phyloP scores from a whole-genome alignment of 2,329 filamentous ascomycete genomes.

The Penicillium sp. region DNA sequence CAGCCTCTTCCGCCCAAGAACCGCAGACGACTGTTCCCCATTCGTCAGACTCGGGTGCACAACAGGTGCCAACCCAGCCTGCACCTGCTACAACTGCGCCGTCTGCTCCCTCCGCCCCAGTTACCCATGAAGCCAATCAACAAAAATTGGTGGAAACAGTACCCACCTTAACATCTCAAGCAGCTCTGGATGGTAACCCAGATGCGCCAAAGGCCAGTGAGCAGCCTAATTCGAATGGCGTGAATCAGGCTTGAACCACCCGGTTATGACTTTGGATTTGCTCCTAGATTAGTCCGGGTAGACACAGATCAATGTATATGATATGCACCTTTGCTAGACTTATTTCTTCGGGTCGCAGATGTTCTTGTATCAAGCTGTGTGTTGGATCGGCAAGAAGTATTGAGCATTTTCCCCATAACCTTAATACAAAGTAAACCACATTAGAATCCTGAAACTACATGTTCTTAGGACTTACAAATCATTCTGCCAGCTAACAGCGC shows the following conservation, averaged over 20 bases:
- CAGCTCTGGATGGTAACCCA: background rate
- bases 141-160: background rate
- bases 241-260: slow-evolving; percentile 1
- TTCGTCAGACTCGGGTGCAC: background rate
- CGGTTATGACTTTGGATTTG: background rate
- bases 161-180: background rate
- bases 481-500: background rate
- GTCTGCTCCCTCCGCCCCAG: background rate
- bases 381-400: background rate
- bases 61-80: slow-evolving; percentile 5
- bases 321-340: slow-evolving; percentile 1
- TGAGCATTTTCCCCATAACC: background rate
- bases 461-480: background rate
- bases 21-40: background rate
- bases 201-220: slow-evolving; percentile 2
- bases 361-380: background rate
- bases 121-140: background rate
- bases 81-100: slow-evolving; percentile 1
- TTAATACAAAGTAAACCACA: background rate
- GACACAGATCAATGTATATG: background rate
- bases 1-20: background rate
- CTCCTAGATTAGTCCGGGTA: background rate
- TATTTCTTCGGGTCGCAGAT: background rate
- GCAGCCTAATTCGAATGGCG: slow-evolving; percentile 10
- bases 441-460: background rate